Percentiles rank a stretch among this genome's conserved stretches.
Conservation (phyloP, 805 yeast species). For the Pichia pseudocactophila region DNA sequence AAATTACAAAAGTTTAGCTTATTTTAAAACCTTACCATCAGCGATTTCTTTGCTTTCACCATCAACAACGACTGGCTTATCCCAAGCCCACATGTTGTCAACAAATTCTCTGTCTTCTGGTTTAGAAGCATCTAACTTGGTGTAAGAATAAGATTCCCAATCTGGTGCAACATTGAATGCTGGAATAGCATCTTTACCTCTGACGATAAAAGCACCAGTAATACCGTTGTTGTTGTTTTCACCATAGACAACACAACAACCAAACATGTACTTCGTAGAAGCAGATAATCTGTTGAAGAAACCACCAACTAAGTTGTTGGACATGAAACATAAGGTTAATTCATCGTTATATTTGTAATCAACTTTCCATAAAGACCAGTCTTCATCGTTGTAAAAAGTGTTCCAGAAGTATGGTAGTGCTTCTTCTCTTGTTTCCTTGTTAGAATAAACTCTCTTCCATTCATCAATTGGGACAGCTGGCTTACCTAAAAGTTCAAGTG, state of each 20-base stretch:
- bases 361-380: conserved; percentile 93
- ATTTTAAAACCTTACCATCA: conserved; percentile 97
- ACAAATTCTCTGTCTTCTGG: conserved; percentile 72
- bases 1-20: conserved; percentile 22
- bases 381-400: conserved; percentile 79
- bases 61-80: conserved; percentile 73
- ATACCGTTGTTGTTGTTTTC: conserved; percentile 98
- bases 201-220: conserved; percentile 86
- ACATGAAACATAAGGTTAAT: conserved; percentile 94
- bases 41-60: conserved; percentile 83
- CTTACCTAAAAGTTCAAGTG: conserved; percentile 76
- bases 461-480: conserved; percentile 66
- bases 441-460: conserved; percentile 95
- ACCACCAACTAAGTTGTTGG: conserved; percentile 96
- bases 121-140: conserved; percentile 71
- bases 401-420: conserved; percentile 98
- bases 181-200: conserved; percentile 87
- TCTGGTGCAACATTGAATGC: conserved; percentile 99
- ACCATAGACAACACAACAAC: conserved; percentile 91
- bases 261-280: conserved; percentile 91
- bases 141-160: conserved; percentile 89
- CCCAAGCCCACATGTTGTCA: conserved; percentile 97
- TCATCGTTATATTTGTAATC: conserved; percentile 97
- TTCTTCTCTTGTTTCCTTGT: conserved; percentile 89
- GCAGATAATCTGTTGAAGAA: conserved; percentile 92